Conservation (phyloP, 2,329 filamentous ascomycete genomes). For the Diaporthe australafricana region DNA sequence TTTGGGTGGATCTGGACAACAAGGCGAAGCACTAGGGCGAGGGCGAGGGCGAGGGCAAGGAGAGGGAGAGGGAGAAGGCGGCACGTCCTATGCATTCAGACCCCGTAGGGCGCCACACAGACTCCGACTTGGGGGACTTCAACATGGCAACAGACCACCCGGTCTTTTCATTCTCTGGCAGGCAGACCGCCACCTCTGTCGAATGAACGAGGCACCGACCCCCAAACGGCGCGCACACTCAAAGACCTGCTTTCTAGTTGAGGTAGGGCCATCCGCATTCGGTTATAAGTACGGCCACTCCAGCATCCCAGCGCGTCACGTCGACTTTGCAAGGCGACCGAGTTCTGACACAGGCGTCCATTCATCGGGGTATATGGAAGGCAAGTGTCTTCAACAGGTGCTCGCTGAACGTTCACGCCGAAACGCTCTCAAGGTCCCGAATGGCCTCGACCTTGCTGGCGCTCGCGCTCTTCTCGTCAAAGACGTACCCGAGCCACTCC, state of each 20-base stretch:
- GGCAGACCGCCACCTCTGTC: background rate
- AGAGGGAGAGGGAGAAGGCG: background rate
- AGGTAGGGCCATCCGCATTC: background rate
- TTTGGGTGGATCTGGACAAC: background rate
- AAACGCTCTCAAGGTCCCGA: conserved; percentile 46
- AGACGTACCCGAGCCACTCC: conserved; percentile 88
- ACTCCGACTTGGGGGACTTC: background rate
- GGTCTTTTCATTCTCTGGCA: background rate
- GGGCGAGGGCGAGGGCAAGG: background rate
- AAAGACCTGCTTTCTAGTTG: background rate
- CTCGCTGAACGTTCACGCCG: conserved; percentile 37
- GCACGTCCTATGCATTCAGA: background rate
- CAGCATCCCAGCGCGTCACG: background rate
- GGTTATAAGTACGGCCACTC: too few species aligned
- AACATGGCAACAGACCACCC: background rate
- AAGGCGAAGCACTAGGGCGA: background rate
- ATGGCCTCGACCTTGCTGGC: conserved; percentile 62
- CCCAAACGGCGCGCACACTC: background rate
- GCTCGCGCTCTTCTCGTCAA: conserved; percentile 73
- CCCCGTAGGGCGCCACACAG: conserved; percentile 1
- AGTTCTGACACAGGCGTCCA: too few species aligned
- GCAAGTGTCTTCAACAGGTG: background rate
- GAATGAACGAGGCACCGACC: background rate
- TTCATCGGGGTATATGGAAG: background rate
- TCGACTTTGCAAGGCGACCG: background rate